These are phyloP conservation scores for Polyporus tsugae DNA, from an alignment of 1,284 basidiomycete species.

Conservation along the genomic window DNA sequence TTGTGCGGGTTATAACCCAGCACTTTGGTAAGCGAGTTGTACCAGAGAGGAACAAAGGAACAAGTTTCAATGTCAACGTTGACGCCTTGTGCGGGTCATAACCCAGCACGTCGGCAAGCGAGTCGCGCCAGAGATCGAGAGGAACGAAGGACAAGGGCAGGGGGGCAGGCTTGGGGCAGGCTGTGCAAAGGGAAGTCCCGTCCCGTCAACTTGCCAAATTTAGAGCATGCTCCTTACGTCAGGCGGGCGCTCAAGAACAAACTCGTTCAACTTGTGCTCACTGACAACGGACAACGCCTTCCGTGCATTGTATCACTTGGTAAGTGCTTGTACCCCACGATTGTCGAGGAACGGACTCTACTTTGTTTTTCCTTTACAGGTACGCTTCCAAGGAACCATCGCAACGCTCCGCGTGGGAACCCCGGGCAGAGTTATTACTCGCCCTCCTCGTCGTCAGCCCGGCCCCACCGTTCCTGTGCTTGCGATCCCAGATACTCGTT, in stretches of 20 bases:
- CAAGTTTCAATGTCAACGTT: too few relatives aligned
- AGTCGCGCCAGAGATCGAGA: background rate
- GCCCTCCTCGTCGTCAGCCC: background rate
- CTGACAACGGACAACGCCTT: background rate
- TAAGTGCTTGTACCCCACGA: too few relatives aligned
- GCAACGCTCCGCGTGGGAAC: background rate
- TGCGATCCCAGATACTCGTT: background rate
- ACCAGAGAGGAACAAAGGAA: background rate
- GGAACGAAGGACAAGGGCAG: background rate
- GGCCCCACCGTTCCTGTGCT: too few relatives aligned
- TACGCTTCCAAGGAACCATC: background rate
- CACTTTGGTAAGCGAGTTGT: background rate
- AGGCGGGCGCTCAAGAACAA: background rate
- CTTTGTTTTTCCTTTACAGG: background rate
- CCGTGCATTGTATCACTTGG: background rate
- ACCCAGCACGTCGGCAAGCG: background rate
- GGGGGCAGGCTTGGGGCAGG: too few relatives aligned
- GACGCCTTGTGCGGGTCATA: background rate
- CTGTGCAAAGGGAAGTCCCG: background rate
- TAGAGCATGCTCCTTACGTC: background rate
- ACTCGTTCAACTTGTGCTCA: background rate
- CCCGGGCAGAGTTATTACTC: constrained; percentile 4
- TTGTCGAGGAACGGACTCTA: background rate
- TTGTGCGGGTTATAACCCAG: background rate
- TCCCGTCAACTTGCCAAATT: too few relatives aligned